phyloP scores from a whole-genome alignment of 2,329 filamentous ascomycete genomes.

The Ceratocystis ficicola region DNA sequence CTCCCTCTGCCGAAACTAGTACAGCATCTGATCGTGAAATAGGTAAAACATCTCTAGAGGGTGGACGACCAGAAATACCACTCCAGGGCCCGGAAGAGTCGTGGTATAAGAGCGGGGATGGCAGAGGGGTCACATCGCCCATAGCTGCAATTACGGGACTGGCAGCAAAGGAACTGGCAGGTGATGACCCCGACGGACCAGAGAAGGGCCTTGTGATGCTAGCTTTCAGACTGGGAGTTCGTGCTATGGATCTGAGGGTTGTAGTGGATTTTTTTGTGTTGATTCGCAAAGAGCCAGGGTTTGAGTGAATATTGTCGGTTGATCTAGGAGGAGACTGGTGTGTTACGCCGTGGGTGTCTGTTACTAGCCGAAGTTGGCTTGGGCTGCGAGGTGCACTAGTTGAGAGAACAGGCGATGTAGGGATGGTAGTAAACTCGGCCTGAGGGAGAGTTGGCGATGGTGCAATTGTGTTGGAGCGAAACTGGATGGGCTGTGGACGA shows the following conservation, averaged over 20 bases:
- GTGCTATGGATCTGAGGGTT: constrained; percentile 41
- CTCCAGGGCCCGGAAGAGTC: constrained; percentile 59
- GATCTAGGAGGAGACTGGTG: constrained; percentile 23
- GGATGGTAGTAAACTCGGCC: constrained; percentile 22
- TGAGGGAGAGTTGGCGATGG: constrained; percentile 20
- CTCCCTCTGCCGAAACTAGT: constrained; percentile 40
- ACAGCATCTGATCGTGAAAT: constrained; percentile 27
- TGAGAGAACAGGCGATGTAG: constrained; percentile 19
- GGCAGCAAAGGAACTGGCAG: constrained; percentile 54
- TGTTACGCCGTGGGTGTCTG: constrained; percentile 23
- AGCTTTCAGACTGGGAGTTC: constrained; percentile 51
- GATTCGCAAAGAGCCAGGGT: constrained; percentile 25
- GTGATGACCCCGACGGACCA: constrained; percentile 32
- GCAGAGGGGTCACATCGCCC: constrained; percentile 66
- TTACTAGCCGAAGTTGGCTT: constrained; percentile 24
- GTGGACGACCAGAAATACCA: constrained; percentile 31
- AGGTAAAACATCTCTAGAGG: constrained; percentile 1
- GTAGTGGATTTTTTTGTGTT: constrained; percentile 35
- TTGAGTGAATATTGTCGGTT: constrained; percentile 5
- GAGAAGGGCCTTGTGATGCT: constrained; percentile 40
- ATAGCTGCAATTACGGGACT: constrained; percentile 65
- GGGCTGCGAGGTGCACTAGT: constrained; percentile 20
- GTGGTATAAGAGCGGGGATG: constrained; percentile 56
- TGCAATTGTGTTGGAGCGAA: constrained; percentile 22
- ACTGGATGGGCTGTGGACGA: constrained; percentile 16